A percentile compares a stretch with the other conserved stretches of the same genome.
phyloP scores from a whole-genome alignment of 805 yeast genomes.

The Deakozyma indianensis region DNA sequence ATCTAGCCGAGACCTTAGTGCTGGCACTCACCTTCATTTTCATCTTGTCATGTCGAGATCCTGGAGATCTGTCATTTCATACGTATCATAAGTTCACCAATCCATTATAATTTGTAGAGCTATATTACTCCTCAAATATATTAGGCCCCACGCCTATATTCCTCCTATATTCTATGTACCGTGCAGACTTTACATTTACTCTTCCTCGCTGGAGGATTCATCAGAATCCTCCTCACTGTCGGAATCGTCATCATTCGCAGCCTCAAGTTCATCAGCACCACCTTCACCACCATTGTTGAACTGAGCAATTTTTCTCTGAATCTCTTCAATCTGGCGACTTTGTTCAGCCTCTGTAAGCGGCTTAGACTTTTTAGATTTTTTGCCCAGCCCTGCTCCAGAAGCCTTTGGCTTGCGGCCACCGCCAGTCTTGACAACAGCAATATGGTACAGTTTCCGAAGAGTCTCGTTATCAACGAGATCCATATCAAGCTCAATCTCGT shows the following conservation, averaged over 20 bases:
- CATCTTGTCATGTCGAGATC: too few relatives aligned
- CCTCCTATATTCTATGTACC: too few relatives aligned
- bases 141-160: too few relatives aligned
- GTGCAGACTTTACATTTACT: too few relatives aligned
- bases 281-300: slow-evolving; percentile 29
- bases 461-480: slow-evolving; percentile 81
- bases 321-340: slow-evolving; percentile 49
- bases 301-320: slow-evolving; percentile 64
- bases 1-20: too few relatives aligned
- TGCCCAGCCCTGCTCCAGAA: slow-evolving; percentile 6
- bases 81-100: too few relatives aligned
- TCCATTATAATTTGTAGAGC: too few relatives aligned
- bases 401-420: slow-evolving; percentile 10
- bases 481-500: slow-evolving; percentile 93
- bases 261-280: slow-evolving; percentile 4
- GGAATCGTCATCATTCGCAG: slow-evolving; percentile 10
- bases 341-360: slow-evolving; percentile 54
- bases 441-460: slow-evolving; percentile 57
- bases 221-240: slow-evolving; percentile 15
- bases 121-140: too few relatives aligned
- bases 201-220: slow-evolving; percentile 23
- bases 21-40: too few relatives aligned
- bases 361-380: slow-evolving; percentile 33
- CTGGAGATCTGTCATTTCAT: too few relatives aligned
- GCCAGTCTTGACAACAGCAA: slow-evolving; percentile 1